phyloP scores from a whole-genome alignment of 2,329 filamentous ascomycete genomes.

The Colletotrichum sp. region DNA sequence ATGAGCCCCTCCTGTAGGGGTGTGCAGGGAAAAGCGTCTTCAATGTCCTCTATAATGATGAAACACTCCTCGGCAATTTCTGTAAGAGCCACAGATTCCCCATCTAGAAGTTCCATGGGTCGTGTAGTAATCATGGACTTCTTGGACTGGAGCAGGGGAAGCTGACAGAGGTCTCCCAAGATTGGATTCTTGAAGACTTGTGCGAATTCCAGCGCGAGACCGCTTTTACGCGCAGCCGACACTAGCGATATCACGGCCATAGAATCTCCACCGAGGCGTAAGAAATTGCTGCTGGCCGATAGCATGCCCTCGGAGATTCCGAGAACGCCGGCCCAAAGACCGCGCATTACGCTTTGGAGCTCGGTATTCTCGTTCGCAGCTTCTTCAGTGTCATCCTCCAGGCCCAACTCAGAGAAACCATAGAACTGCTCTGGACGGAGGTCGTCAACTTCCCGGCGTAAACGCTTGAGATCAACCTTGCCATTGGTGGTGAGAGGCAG shows the following conservation, averaged over 20 bases:
- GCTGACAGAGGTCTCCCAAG: not conserved
- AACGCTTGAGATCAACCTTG: not conserved
- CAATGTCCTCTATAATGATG: not conserved
- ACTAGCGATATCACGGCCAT: conserved; percentile 28
- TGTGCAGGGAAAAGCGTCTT: conserved; percentile 10
- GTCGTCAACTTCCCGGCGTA: not conserved
- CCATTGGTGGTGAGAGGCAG: conserved; percentile 2
- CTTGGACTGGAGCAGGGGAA: not conserved
- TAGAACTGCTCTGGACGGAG: conserved; percentile 7
- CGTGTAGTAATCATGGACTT: not conserved
- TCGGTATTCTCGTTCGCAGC: not conserved
- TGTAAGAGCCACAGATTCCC: not conserved
- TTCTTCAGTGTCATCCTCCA: not conserved
- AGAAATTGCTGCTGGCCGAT: conserved; percentile 26
- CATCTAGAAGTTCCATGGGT: not conserved
- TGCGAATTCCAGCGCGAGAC: not conserved
- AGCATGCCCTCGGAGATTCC: not conserved
- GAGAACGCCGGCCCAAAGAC: not conserved
- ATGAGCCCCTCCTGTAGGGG: conserved; percentile 8
- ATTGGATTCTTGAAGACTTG: not conserved
- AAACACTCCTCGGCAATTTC: not conserved
- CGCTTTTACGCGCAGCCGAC: not conserved
- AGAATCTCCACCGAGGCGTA: conserved; percentile 28
- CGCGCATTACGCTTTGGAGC: not conserved
- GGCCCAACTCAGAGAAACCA: not conserved